Base-by-base conservation (phyloP, 2,329 filamentous ascomycete species). In the Lachnellula cervina region DNA sequence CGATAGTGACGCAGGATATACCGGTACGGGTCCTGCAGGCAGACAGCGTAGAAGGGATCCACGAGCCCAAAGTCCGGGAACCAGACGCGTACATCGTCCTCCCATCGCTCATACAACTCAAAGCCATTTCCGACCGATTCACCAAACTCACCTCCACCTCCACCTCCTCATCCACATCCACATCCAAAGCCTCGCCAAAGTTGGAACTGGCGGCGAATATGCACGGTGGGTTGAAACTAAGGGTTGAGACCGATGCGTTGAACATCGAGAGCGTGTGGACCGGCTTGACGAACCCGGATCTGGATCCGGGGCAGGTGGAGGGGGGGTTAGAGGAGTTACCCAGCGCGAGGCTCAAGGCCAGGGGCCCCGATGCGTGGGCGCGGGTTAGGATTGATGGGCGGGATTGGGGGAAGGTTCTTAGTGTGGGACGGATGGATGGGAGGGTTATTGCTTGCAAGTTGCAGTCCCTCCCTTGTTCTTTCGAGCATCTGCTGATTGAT, bases 371-470 rank as follows among this genome's bases (percentile, higher is more conserved):
- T 59, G 85, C 84, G 46, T 97, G 93, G 90, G 90, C 91, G 1
- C 90, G 83, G 23, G 93, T 97, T 37, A 80, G 89, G 52, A 91
- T 97, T 23, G 94, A 97, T 73, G 94, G 91, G 35, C 88, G 85
- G 70, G 94, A 99, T 70, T 97, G 94, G 93, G 90, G 90, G 34
- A 84, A 83, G 63, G 93, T 97, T n/a, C 77, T 99, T 62, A 95
- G 90, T 70, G 92, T 97, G 13, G 93, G 93, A 1, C 80, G 92
- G 50, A 75, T 97, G 32, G 93, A 94, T 64, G 93, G 91, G 0
- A 81, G 90, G 63, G 93, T 97, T 51, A 94, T 97, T 76, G 94
- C 92, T 55, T 97, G 92, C 86, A 61, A 74, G 81, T 32, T 11
- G 28, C 28, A 32, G 8, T 32, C 28, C 28, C 28, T 32, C 68